Conservation (phyloP, 805 yeast genomes). For the Candida tallmaniae region DNA sequence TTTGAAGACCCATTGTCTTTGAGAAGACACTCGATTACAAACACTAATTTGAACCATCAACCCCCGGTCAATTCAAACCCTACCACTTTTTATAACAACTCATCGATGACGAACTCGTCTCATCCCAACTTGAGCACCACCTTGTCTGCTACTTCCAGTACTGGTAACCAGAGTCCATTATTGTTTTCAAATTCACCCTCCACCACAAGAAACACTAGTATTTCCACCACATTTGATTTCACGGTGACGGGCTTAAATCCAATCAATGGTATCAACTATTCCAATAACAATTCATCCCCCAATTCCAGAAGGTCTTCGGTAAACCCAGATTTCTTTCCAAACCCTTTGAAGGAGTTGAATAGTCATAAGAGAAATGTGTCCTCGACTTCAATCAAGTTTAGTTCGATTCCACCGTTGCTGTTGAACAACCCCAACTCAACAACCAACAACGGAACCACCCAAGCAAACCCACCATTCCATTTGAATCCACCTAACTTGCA, state of each 20-base stretch:
- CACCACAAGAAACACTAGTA: constrained; percentile 38
- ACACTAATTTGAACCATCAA: constrained; percentile 11
- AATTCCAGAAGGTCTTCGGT: constrained; percentile 38
- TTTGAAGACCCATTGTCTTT: constrained; percentile 20
- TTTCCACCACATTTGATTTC: constrained; percentile 26
- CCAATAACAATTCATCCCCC: constrained; percentile 22
- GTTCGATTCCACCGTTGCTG: constrained; percentile 8
- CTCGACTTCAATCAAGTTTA: constrained; percentile 18
- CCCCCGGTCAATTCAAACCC: constrained; percentile 6
- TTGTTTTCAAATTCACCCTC: constrained; percentile 25
- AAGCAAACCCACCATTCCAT: constrained; percentile 1
- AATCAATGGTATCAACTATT: constrained; percentile 3
- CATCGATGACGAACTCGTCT: constrained; percentile 12
- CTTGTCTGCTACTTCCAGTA: constrained; percentile 3
- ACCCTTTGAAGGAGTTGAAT: constrained; percentile 23
- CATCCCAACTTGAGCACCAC: constrained; percentile 16
- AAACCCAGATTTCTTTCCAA: constrained; percentile 42
- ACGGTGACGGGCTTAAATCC: background rate
- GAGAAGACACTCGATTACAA: constrained; percentile 24
- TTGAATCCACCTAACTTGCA: background rate
- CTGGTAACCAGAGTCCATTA: constrained; percentile 14
- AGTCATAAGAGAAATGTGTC: constrained; percentile 21
- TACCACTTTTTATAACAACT: constrained; percentile 2
- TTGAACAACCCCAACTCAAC: constrained; percentile 5
- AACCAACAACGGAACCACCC: background rate